Evolutionary conservation across 768 basidiomycete species (phyloP), one percentile per base, ranked within the genome.

Genomic region (Russula foetens): DNA sequence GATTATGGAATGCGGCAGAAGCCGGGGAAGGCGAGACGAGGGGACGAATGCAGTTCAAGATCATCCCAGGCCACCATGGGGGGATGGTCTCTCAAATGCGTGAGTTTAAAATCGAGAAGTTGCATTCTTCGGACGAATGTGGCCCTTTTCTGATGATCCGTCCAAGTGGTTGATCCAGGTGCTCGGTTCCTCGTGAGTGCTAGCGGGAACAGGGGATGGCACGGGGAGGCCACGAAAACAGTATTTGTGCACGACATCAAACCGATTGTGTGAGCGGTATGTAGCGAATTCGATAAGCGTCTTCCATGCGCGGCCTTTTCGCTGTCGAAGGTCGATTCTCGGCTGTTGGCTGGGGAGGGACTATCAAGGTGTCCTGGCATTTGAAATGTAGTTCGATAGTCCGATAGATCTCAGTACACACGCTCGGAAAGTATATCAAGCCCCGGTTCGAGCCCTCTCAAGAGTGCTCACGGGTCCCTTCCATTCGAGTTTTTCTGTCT

Each of bases 31-130:
- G 76, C 14, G 91, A 93, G 64, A 77, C 78, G 19, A 79, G 71
- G 51, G 82, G 83, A 56, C 84, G 86, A 8, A 85, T 88, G 19
- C 91, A 86, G 56, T 98, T 96, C 79, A 94, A 92, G 75, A 94
- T 98, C 62, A 89, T 98, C 39, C 87, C 93, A 12, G 96, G 95
- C 0, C 96, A 97, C 75, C 92, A 97, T 73, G 94, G 95, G 39
- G 96, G 95, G 9, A 88, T 87, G 67, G 83, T 98, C 4, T 96
- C 93, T 3, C 86, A 92, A 69, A 90, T 98, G 83, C 74, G 96
- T 98, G 75, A 69, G 92, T 83, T 9, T 17, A 50, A 56, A 43
- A 48, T n/a, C n/a, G n/a, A n/a, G 43, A 23, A 55, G 44, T 64
- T 64, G 67, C 64, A 66, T 68, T n/a, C 52, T 44, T 41, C 59